Conservation (phyloP, 345 rosid genomes). For the Dimocarpus longan region DNA sequence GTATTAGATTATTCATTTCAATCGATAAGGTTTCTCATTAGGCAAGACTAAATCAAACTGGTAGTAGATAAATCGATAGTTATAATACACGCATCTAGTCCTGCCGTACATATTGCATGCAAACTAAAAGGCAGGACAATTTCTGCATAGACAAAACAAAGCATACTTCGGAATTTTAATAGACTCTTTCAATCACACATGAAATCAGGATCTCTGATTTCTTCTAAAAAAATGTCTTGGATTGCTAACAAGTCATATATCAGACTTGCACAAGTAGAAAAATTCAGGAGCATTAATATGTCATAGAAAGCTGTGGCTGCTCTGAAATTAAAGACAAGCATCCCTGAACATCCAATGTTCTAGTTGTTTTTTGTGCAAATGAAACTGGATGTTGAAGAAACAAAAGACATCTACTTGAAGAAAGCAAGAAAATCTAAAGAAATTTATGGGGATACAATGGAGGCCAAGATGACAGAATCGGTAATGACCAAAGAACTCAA, state of each 20-base stretch:
- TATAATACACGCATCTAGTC: constrained; percentile 18
- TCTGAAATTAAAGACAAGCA: not conserved
- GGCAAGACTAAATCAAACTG: no score
- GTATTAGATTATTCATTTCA: no score
- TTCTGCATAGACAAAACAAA: constrained; percentile 9
- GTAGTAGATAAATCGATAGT: no score
- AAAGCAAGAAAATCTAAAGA: constrained; percentile 7
- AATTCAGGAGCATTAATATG: not conserved
- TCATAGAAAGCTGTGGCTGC: not conserved
- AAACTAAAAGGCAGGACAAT: constrained; percentile 26
- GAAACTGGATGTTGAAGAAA: constrained; percentile 18
- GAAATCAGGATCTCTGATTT: not conserved
- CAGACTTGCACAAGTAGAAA: not conserved
- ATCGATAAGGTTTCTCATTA: no score
- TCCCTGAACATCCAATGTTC: not conserved
- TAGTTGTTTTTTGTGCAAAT: not conserved
- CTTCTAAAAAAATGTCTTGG: not conserved
- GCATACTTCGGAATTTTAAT: constrained; percentile 10
- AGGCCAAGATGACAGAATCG: constrained; percentile 39
- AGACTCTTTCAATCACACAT: not conserved
- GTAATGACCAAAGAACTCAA: constrained; percentile 32
- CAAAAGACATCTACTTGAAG: not conserved
- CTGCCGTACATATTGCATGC: constrained; percentile 28
- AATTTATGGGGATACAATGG: not conserved
- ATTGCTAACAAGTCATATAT: not conserved